Evolutionary conservation across 345 rosid genomes (phyloP).

Genomic region (Carallia pectinifolia): DNA sequence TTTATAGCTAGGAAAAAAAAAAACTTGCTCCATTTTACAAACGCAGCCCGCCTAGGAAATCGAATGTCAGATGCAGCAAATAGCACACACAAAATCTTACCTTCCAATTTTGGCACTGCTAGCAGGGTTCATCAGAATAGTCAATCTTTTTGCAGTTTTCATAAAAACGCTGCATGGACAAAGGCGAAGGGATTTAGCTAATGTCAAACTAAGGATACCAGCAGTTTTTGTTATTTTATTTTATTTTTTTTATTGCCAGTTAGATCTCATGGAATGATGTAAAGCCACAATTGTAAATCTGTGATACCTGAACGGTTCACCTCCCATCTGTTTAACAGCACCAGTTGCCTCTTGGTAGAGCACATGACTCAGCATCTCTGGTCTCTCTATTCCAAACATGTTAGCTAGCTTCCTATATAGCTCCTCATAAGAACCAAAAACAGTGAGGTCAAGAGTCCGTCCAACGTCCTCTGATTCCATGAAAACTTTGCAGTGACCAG

Average conservation of each 20-base stretch:
- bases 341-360: slow-evolving; percentile 69
- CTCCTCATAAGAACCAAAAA: slow-evolving; percentile 74
- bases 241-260: not conserved
- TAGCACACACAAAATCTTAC: slow-evolving; percentile 34
- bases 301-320: slow-evolving; percentile 85
- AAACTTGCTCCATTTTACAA: no score
- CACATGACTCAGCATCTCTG: slow-evolving; percentile 53
- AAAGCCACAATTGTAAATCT: not conserved
- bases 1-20: no score
- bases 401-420: slow-evolving; percentile 57
- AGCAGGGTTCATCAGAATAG: slow-evolving; percentile 55
- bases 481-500: slow-evolving; percentile 90
- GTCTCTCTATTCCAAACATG: slow-evolving; percentile 73
- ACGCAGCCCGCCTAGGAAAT: no score
- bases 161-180: slow-evolving; percentile 54
- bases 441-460: slow-evolving; percentile 76
- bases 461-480: slow-evolving; percentile 90
- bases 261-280: not conserved
- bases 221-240: not conserved
- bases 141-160: slow-evolving; percentile 66
- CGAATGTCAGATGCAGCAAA: no score
- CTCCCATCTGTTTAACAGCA: slow-evolving; percentile 57
- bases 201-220: not conserved
- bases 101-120: slow-evolving; percentile 46
- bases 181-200: not conserved